Evolutionary conservation across 2,329 filamentous ascomycete genomes (phyloP), one percentile per base, ranked within the genome.

Genomic region (Fusarium buxicola): DNA sequence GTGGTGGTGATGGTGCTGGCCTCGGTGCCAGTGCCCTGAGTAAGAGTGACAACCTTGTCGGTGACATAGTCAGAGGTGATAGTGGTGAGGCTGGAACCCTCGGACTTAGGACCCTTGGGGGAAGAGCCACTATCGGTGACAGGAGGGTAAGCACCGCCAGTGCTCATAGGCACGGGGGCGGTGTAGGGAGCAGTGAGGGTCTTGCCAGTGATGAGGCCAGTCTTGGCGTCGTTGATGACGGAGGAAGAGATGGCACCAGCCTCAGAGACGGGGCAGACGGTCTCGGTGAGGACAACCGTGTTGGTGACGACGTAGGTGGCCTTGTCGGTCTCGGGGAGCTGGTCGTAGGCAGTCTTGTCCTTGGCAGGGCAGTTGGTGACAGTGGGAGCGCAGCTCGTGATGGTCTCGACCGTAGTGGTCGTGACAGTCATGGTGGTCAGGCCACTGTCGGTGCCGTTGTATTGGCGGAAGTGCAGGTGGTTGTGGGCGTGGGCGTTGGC

Each of bases 371-470:
- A 88, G 84, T 86, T 77, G 74, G 84, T 85, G 72, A 86, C 80
- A 54, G 81, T 83, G 53, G 85, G 77, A 61, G 78, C 82, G 73
- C 85, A 87, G 55, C 82, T 85, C 69, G 81, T 86, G 75, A 87
- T 78, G 74, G 85, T 87, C 60, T 82, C 77, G 64, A 85, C 75
- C 72, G 84, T 76, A 56, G 84, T 86, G 72, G 80, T 76, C 78
- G 82, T 80, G 76, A 86, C 78, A 65, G 83, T 80, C 57, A 80
- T 63, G 32, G 80, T 81, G 49, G 78, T 80, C 65, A 72, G 56
- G 52, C 65, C 68, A 53, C 56, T 51, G 32, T 67, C 63, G 43
- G 71, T 74, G 31, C 58, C 57, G 67, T 74, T 76, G 63, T 65
- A 58, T 35, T 69, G 70, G 47, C 63, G 66, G 65, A 70, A 72